Conservation (phyloP, 2,329 filamentous ascomycete genomes). For the Colletotrichum tanaceti region DNA sequence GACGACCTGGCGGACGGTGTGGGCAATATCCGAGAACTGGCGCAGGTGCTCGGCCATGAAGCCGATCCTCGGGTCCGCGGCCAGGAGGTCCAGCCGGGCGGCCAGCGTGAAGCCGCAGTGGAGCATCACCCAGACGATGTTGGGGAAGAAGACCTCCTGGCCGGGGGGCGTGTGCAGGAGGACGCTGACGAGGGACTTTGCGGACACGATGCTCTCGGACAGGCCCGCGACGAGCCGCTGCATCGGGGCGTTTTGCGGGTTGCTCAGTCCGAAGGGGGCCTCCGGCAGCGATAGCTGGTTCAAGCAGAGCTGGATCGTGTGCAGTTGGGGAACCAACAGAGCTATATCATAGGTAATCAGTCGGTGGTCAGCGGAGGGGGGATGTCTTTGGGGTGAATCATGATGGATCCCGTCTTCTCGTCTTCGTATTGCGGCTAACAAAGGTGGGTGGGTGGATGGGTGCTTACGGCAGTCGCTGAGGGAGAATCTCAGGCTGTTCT, state of each 20-base stretch:
- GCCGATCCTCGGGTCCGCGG: slow-evolving; percentile 44
- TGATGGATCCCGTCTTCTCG: too few species aligned
- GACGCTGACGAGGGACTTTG: slow-evolving; percentile 47
- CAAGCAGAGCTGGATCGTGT: slow-evolving; percentile 47
- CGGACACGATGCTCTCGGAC: slow-evolving; percentile 48
- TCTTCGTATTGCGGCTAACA: too few species aligned
- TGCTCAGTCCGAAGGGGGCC: slow-evolving; percentile 44
- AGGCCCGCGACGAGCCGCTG: slow-evolving; percentile 45
- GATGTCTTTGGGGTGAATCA: too few species aligned
- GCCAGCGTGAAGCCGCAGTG: slow-evolving; percentile 48
- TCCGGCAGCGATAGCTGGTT: slow-evolving; percentile 47
- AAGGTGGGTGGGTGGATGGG: too few species aligned
- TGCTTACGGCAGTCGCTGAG: slow-evolving; percentile 49
- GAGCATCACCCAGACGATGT: slow-evolving; percentile 49
- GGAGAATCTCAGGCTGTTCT: slow-evolving; percentile 45
- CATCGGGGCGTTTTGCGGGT: slow-evolving; percentile 43
- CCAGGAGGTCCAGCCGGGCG: slow-evolving; percentile 48
- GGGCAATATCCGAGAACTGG: slow-evolving; percentile 47
- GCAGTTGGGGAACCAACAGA: slow-evolving; percentile 45
- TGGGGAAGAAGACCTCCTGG: slow-evolving; percentile 47
- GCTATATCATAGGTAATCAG: slow-evolving; percentile 40
- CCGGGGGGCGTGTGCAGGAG: slow-evolving; percentile 46
- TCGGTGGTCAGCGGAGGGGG: background rate
- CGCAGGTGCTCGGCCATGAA: slow-evolving; percentile 46
- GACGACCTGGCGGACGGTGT: slow-evolving; percentile 47